Evolutionary conservation across 805 yeast species (phyloP).

Genomic region (Candida sphagnicola): DNA sequence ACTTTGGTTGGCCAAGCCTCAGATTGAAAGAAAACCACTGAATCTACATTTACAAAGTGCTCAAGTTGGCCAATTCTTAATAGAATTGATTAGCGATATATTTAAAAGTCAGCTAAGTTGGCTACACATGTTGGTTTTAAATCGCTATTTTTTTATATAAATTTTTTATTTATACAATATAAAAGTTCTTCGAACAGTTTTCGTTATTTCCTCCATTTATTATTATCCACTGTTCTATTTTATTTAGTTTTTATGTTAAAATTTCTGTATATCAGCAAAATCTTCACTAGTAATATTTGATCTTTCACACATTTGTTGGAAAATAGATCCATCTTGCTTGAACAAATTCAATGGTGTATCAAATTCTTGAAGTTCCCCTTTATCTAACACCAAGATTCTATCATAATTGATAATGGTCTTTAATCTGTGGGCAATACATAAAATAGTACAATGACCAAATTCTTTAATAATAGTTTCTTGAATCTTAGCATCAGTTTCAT

Average conservation of each 20-base stretch:
- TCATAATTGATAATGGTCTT: constrained; percentile 73
- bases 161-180: no score
- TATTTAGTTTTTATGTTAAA: constrained; percentile 1
- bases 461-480: constrained; percentile 71
- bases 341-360: constrained; percentile 72
- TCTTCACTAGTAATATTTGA: constrained; percentile 43
- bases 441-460: constrained; percentile 66
- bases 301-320: constrained; percentile 67
- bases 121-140: no score
- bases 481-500: constrained; percentile 78
- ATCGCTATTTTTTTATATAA: no score
- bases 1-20: no score
- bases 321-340: constrained; percentile 46
- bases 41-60: no score
- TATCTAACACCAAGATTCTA: constrained; percentile 74
- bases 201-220: no score
- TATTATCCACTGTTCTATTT: no score
- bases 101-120: no score
- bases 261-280: constrained; percentile 20
- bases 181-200: no score
- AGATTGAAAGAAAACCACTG: no score
- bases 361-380: constrained; percentile 71
- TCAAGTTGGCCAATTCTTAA: no score
- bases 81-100: no score
- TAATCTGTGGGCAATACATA: constrained; percentile 87